Evolutionary conservation across 768 basidiomycete genomes (phyloP).

Genomic region (Suillus alpinus): DNA sequence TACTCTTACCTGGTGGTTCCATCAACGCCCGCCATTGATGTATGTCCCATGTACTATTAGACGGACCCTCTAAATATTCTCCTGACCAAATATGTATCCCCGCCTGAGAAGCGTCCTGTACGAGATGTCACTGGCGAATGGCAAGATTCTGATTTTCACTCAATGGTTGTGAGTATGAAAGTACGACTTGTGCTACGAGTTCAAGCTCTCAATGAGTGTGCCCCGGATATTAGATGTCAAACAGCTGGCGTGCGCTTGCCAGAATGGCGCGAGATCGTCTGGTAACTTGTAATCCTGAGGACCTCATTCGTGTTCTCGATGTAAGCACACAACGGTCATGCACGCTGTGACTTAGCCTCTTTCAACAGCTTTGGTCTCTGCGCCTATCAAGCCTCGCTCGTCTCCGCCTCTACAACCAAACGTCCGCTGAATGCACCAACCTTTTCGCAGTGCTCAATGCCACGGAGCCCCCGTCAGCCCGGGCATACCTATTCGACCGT

Average conservation of each 20-base stretch:
- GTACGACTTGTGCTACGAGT: conserved; percentile 16
- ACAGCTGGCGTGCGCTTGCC: conserved; percentile 85
- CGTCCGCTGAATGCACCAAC: conserved; percentile 80
- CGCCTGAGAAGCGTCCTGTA: conserved; percentile 68
- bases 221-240: conserved; percentile 61
- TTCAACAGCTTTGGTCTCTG: conserved; percentile 73
- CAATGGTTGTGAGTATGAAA: conserved; percentile 67
- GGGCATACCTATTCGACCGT: conserved; percentile 50
- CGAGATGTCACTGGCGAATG: conserved; percentile 78
- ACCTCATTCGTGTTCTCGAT: conserved; percentile 59
- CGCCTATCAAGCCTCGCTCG: conserved; percentile 77
- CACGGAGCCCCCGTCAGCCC: conserved; percentile 51
- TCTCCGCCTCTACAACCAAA: conserved; percentile 82
- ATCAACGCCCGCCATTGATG: conserved; percentile 32
- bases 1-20: conserved; percentile 63
- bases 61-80: conserved; percentile 82
- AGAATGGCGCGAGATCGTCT: conserved; percentile 80
- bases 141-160: conserved; percentile 68
- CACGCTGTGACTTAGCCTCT: background rate
- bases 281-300: conserved; percentile 66
- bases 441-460: conserved; percentile 68
- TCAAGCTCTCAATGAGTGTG: conserved; percentile 18
- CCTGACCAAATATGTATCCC: conserved; percentile 79
- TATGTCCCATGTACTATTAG: conserved; percentile 51
- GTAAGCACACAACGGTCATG: conserved; percentile 40